Percentiles rank a stretch among this genome's conserved stretches.
Evolutionary conservation across 2,329 filamentous ascomycete species (phyloP).

Genomic region (Coleophoma eucalyptorum): DNA sequence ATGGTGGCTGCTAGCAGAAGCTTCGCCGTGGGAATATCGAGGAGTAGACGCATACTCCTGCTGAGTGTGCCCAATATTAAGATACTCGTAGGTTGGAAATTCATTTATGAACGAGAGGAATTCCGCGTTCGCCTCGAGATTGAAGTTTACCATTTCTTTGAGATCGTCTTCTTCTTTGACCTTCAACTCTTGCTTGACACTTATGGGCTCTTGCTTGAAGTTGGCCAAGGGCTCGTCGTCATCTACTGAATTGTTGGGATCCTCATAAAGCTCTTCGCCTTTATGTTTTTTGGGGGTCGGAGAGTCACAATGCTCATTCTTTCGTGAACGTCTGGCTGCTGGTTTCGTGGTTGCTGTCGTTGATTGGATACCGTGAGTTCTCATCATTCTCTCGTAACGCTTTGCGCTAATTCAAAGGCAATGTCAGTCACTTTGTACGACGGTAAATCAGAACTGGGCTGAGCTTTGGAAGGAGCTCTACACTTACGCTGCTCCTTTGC

Average conservation of each 20-base stretch:
- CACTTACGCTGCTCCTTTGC: constrained; percentile 68
- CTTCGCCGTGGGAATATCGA: too few species aligned
- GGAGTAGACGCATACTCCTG: too few species aligned
- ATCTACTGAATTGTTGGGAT: constrained; percentile 8
- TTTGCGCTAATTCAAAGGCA: constrained; percentile 48
- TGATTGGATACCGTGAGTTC: constrained; percentile 45
- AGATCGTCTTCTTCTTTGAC: constrained; percentile 6
- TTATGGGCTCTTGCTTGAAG: constrained; percentile 9
- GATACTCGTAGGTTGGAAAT: too few species aligned
- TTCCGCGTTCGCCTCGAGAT: background rate
- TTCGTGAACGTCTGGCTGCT: constrained; percentile 8
- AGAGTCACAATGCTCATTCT: constrained; percentile 9
- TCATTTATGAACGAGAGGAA: background rate
- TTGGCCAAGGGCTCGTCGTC: constrained; percentile 1
- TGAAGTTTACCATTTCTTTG: background rate
- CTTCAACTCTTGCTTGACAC: constrained; percentile 11
- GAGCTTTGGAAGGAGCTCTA: background rate
- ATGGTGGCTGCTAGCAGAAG: too few species aligned
- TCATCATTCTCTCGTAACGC: constrained; percentile 64
- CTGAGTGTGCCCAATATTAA: too few species aligned
- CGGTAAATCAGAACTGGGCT: too few species aligned
- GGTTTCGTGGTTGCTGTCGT: constrained; percentile 21
- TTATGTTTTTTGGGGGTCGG: constrained; percentile 20
- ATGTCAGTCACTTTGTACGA: background rate
- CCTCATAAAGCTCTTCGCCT: constrained; percentile 13